These are phyloP conservation scores for Talaromyces ruber DNA, from an alignment of 495 filamentous ascomycete genomes.

Conservation along the genomic window DNA sequence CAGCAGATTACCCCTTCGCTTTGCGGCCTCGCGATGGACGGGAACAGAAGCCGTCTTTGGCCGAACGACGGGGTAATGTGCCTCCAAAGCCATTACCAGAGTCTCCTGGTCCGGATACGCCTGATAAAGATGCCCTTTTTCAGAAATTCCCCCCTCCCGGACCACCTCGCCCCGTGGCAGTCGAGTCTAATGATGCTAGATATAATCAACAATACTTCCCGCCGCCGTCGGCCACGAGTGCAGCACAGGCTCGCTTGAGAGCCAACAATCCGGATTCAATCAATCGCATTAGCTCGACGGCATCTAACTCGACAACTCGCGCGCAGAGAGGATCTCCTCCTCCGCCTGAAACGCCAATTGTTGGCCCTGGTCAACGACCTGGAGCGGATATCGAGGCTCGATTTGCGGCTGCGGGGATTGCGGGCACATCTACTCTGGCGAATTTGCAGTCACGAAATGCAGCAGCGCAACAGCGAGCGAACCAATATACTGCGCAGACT, in stretches of 20 bases:
- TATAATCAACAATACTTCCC: constrained; percentile 63
- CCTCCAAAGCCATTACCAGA: constrained; percentile 70
- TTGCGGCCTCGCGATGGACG: constrained; percentile 40
- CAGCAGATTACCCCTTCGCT: constrained; percentile 34
- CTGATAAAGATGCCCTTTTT: constrained; percentile 65
- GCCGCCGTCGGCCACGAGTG: constrained; percentile 35
- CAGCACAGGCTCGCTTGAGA: constrained; percentile 23
- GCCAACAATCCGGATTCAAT: constrained; percentile 45
- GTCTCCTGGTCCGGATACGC: constrained; percentile 60
- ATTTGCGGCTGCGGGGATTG: constrained; percentile 82
- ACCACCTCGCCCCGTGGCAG: constrained; percentile 2
- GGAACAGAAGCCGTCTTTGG: constrained; percentile 42
- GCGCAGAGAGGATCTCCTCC: constrained; percentile 90
- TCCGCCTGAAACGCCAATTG: constrained; percentile 88
- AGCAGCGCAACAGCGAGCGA: constrained; percentile 67
- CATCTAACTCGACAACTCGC: constrained; percentile 86
- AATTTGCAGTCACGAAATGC: constrained; percentile 74
- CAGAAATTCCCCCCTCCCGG: constrained; percentile 18
- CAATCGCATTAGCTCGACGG: constrained; percentile 76
- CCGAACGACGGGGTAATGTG: constrained; percentile 60
- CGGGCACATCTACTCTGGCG: constrained; percentile 71
- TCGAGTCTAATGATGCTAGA: constrained; percentile 9
- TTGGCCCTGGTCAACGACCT: constrained; percentile 58
- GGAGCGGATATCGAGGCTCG: constrained; percentile 79
- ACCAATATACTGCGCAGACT: constrained; percentile 58